Percentiles rank a stretch among this genome's conserved stretches.
phyloP scores from a whole-genome alignment of 1,284 basidiomycete species.

The Kalmanozyma brasiliensis region DNA sequence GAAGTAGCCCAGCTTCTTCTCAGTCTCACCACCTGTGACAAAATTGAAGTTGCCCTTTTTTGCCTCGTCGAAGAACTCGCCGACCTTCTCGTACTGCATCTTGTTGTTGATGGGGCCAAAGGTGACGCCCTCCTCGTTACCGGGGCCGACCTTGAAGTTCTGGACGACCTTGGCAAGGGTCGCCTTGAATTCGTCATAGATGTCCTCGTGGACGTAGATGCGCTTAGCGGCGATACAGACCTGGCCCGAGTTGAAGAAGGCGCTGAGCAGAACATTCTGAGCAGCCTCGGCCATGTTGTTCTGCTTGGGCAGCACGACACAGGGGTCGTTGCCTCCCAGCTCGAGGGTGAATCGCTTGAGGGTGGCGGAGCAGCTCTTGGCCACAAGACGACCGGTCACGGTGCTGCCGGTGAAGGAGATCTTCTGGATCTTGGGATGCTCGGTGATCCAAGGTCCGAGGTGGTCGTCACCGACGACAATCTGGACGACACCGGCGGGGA shows the following conservation, averaged over 20 bases:
- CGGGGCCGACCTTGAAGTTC: slow-evolving; percentile 34
- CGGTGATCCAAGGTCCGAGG: slow-evolving; percentile 45
- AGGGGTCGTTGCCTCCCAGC: slow-evolving; percentile 49
- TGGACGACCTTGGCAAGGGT: slow-evolving; percentile 20
- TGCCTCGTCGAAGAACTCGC: slow-evolving; percentile 49
- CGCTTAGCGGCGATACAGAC: slow-evolving; percentile 45
- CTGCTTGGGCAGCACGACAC: slow-evolving; percentile 29
- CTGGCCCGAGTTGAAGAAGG: slow-evolving; percentile 47
- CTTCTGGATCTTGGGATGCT: slow-evolving; percentile 46
- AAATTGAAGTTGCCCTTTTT: slow-evolving; percentile 37
- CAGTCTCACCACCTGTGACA: slow-evolving; percentile 25
- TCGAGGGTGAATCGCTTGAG: slow-evolving; percentile 53
- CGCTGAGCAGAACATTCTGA: slow-evolving; percentile 24
- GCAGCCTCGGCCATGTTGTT: slow-evolving; percentile 24
- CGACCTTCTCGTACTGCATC: slow-evolving; percentile 52
- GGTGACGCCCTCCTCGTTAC: slow-evolving; percentile 31
- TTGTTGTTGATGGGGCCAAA: slow-evolving; percentile 50
- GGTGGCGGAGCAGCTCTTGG: slow-evolving; percentile 43
- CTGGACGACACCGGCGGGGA: slow-evolving; percentile 49
- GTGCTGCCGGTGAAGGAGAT: slow-evolving; percentile 50
- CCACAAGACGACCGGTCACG: slow-evolving; percentile 38
- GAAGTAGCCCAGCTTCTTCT: slow-evolving; percentile 46
- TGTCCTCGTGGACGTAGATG: slow-evolving; percentile 50
- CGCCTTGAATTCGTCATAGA: slow-evolving; percentile 49
- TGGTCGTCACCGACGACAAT: slow-evolving; percentile 43